Evolutionary conservation across 1,139 yeast species (phyloP).

Genomic region (Blastobotrys capitulatus): DNA sequence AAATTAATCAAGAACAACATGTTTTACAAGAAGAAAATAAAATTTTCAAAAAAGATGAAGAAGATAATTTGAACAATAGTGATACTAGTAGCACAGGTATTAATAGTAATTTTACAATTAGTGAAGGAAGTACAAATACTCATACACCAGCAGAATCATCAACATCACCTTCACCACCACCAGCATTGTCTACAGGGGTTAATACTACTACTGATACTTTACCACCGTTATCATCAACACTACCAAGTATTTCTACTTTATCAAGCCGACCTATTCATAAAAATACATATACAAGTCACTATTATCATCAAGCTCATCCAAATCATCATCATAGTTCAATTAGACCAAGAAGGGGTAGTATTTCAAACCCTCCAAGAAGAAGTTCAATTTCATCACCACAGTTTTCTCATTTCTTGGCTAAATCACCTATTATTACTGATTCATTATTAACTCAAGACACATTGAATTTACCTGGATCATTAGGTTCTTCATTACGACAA

Average conservation of each 20-base stretch:
- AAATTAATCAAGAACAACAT: constrained; percentile 1
- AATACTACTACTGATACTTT: neutral
- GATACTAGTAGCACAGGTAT: neutral
- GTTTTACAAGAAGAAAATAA: neutral
- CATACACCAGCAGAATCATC: neutral
- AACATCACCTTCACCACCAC: neutral
- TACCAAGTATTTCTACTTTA: constrained; percentile 16
- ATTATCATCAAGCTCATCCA: constrained; percentile 4
- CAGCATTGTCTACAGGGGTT: too few relatives aligned
- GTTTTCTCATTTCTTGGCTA: constrained; percentile 2
- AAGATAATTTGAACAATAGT: neutral
- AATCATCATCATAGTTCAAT: too few relatives aligned
- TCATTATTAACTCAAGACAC: constrained; percentile 11
- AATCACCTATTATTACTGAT: constrained; percentile 12
- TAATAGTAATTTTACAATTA: neutral
- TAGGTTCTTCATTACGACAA: neutral
- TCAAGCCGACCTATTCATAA: constrained; percentile 20
- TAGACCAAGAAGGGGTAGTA: constrained; percentile 2
- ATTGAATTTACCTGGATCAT: neutral
- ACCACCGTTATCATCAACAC: constrained; percentile 9
- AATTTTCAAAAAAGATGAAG: neutral
- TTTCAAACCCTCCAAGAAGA: constrained; percentile 7
- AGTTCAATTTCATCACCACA: constrained; percentile 4
- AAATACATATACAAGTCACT: neutral
- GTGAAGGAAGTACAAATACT: neutral